A percentile compares a stretch with the other conserved stretches of the same genome.
Evolutionary conservation across 2,329 filamentous ascomycete species (phyloP).

Genomic region (Immersiporthe knoxdaviesiana): DNA sequence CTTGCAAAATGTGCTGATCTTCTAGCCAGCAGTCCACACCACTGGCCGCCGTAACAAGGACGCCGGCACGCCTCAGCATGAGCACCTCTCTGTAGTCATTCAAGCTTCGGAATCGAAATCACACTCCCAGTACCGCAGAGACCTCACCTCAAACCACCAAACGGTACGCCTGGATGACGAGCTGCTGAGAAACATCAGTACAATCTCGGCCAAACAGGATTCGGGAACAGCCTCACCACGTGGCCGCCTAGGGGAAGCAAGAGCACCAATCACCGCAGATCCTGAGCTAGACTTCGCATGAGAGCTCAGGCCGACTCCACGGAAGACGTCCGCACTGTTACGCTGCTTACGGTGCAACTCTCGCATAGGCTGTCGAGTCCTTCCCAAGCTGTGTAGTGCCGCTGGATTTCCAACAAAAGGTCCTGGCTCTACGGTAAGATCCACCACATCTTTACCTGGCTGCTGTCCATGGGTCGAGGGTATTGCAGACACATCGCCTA

Average conservation of each 20-base stretch:
- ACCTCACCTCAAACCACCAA: not conserved
- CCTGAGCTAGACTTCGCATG: slow-evolving; percentile 27
- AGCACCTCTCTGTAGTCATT: not conserved
- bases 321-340: slow-evolving; percentile 15
- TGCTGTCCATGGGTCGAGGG: slow-evolving; percentile 40
- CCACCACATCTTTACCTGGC: slow-evolving; percentile 31
- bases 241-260: slow-evolving; percentile 18
- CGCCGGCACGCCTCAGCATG: not conserved
- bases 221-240: slow-evolving; percentile 10
- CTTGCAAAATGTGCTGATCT: not conserved
- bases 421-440: slow-evolving; percentile 38
- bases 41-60: not conserved
- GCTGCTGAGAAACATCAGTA: slow-evolving; percentile 16
- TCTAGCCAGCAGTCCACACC: not conserved
- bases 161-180: slow-evolving; percentile 13
- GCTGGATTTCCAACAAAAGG: slow-evolving; percentile 37
- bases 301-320: slow-evolving; percentile 27
- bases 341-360: slow-evolving; percentile 19
- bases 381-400: slow-evolving; percentile 16
- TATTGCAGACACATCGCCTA: slow-evolving; percentile 39
- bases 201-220: no score
- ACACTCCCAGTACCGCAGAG: not conserved
- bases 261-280: slow-evolving; percentile 3
- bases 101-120: slow-evolving; percentile 6
- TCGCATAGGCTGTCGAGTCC: slow-evolving; percentile 18